Evolutionary conservation across 306 rosid species (phyloP), one percentile per base, ranked within the genome.

Genomic region (Acacia confusa): DNA sequence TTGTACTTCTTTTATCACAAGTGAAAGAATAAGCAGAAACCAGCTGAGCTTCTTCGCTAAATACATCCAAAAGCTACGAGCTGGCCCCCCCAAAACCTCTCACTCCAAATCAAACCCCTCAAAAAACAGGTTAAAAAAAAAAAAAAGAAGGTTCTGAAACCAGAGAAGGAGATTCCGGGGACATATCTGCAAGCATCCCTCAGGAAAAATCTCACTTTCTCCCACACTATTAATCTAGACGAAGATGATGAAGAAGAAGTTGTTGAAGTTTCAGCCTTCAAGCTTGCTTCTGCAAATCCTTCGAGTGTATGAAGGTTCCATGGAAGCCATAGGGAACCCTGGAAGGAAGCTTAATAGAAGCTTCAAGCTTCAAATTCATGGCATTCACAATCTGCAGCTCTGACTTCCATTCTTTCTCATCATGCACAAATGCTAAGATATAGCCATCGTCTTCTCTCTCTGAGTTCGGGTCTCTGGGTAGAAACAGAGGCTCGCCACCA

Each of bases 281-380:
- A 4, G 84, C 92, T 76, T 95, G 99, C 57, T 82, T 91, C 85
- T 55, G 75, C 67, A 95, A 74, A 65, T 92, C 94, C 65, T 88
- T 79, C 1, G 93, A 80, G 32, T 85, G 85, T 74, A 93, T 91
- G 84, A 95, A 95, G 14, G 98, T 95, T 20, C 99, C 99, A 77
- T 95, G 99, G 55, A 95, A 95, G 12, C 99, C 99, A 70, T 93
- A 95, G 0, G 99, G 99, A 66, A 95, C 99, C 20, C 99, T 74
- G 0, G 97, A 93, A 0, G 99, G 98, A 24, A 95, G 94, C 78
- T 91, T 57, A n/a, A 95, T 82, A 2, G 89, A 41, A 43, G 99
- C 98, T 34, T 95, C 96, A 0, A 95, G 72, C 85, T 89, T 86
- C 91, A 95, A 57, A 75, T n/a, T 87, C 79, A 77, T 68, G 50